A percentile compares a stretch with the other conserved stretches of the same genome.
These are phyloP conservation scores for Backusella australiensis DNA, from an alignment of 192 early-diverging fungal genomes.

Conservation along the genomic window DNA sequence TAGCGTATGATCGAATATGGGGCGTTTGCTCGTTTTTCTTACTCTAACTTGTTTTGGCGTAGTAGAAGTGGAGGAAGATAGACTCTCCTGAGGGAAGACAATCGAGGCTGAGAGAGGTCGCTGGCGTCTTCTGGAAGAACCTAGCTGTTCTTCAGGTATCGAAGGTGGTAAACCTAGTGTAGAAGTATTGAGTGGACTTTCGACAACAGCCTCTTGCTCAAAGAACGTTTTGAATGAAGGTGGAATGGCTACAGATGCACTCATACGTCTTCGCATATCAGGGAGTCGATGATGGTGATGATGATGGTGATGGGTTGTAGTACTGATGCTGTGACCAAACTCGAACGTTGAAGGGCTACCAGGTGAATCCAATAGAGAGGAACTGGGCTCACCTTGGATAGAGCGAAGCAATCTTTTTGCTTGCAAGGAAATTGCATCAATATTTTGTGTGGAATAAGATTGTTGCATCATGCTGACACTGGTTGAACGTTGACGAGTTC, in stretches of 20 bases:
- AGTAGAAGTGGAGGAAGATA: background rate
- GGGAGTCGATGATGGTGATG: background rate
- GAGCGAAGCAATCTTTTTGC: slow-evolving; percentile 25
- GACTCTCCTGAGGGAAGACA: background rate
- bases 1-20: slow-evolving; percentile 23
- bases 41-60: slow-evolving; percentile 9
- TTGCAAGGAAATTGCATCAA: slow-evolving; percentile 23
- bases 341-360: background rate
- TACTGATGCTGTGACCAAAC: background rate
- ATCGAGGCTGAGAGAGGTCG: slow-evolving; percentile 4
- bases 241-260: background rate
- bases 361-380: background rate
- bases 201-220: background rate
- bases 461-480: slow-evolving; percentile 15
- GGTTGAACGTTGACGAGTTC: slow-evolving; percentile 14
- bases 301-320: background rate
- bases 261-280: slow-evolving; percentile 13
- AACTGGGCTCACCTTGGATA: slow-evolving; percentile 23
- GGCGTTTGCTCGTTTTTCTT: slow-evolving; percentile 28
- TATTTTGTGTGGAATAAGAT: slow-evolving; percentile 14
- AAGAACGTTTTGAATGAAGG: slow-evolving; percentile 2
- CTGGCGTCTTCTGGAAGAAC: background rate
- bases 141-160: slow-evolving; percentile 5
- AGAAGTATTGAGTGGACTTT: slow-evolving; percentile 3
- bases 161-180: background rate